These are phyloP conservation scores for Tetrahymena malaccensis DNA, from an alignment of 73 alveolate species.

Conservation along the genomic window DNA sequence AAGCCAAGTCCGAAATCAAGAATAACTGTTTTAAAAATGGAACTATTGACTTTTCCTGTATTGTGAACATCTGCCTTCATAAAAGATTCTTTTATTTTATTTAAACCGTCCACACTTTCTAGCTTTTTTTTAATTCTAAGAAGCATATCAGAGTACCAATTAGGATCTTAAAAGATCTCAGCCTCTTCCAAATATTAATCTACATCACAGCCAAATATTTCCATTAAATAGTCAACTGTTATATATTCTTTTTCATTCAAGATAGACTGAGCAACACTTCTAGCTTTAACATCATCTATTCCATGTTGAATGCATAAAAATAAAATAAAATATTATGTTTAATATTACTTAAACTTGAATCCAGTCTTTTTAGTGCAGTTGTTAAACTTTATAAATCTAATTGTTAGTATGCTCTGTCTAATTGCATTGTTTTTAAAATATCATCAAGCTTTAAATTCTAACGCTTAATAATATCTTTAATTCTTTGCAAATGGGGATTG, in stretches of 20 bases:
- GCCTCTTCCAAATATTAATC: background rate
- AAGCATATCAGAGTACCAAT: background rate
- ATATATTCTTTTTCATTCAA: background rate
- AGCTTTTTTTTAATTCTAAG: background rate
- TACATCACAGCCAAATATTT: background rate
- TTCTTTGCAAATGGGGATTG: background rate
- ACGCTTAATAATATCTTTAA: background rate
- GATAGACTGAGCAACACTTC: background rate
- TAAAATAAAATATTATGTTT: background rate
- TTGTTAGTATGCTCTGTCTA: background rate
- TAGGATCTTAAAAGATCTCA: background rate
- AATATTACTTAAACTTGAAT: background rate
- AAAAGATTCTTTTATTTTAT: constrained; percentile 2
- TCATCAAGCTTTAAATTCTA: background rate
- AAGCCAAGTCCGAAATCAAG: constrained; percentile 29
- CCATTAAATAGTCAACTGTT: background rate
- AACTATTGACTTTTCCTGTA: constrained; percentile 26
- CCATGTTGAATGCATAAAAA: background rate
- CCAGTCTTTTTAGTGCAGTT: background rate
- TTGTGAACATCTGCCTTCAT: constrained; percentile 33
- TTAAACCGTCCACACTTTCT: background rate
- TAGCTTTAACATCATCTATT: background rate
- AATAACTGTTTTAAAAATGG: constrained; percentile 33
- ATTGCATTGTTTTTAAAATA: background rate
- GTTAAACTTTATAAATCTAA: background rate